Conservation (phyloP, 192 early-diverging fungal genomes). For the Chytriomyces confervae region DNA sequence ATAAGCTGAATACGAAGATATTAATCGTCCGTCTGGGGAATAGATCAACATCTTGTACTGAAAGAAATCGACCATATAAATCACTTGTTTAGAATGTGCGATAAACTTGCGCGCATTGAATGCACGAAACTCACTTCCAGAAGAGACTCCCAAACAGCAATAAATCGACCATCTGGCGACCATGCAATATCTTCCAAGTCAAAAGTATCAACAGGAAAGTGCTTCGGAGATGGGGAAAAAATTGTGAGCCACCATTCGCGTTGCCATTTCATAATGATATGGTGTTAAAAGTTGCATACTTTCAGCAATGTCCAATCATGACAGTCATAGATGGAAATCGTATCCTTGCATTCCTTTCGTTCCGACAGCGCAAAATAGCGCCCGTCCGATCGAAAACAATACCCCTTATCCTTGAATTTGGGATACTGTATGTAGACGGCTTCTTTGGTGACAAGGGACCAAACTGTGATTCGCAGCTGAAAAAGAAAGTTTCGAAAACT, state of each 20-base stretch:
- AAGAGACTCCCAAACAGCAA: slow-evolving; percentile 77
- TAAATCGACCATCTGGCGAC: slow-evolving; percentile 84
- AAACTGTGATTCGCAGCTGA: slow-evolving; percentile 69
- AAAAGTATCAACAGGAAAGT: slow-evolving; percentile 69
- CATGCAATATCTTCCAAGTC: slow-evolving; percentile 79
- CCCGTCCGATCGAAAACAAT: slow-evolving; percentile 63
- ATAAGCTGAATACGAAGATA: slow-evolving; percentile 54
- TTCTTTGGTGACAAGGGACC: slow-evolving; percentile 64
- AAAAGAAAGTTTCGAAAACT: not conserved
- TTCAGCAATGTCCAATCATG: slow-evolving; percentile 68
- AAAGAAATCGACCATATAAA: not conserved
- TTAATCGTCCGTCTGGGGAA: slow-evolving; percentile 66
- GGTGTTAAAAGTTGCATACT: slow-evolving; percentile 43
- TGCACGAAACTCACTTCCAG: slow-evolving; percentile 55
- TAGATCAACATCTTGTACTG: slow-evolving; percentile 78
- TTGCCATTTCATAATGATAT: not conserved
- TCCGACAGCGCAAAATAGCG: slow-evolving; percentile 68
- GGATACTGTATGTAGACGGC: slow-evolving; percentile 71
- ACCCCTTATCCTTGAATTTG: slow-evolving; percentile 67
- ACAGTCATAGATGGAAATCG: slow-evolving; percentile 66
- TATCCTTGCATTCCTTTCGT: slow-evolving; percentile 68
- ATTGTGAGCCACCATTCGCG: not conserved
- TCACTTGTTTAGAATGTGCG: slow-evolving; percentile 13
- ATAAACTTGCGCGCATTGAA: too few species aligned
- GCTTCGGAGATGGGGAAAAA: slow-evolving; percentile 47